Conservation (phyloP, 78 protist genomes). For the Pigoraptor vietnamica region DNA sequence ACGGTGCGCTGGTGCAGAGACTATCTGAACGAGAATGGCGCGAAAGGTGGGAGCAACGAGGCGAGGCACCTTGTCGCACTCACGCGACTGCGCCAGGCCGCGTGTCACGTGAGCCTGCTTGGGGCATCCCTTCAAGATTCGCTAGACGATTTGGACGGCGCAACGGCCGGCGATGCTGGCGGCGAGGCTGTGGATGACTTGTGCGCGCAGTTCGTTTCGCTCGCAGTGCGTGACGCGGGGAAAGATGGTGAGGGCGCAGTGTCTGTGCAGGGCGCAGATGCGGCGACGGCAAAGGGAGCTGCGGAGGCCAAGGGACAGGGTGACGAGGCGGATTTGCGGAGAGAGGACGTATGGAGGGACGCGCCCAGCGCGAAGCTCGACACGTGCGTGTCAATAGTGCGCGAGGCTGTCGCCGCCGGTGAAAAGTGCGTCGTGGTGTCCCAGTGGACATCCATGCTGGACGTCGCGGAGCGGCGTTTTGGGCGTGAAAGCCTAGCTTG, state of each 20-base stretch:
- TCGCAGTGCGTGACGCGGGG: background rate
- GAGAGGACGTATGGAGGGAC: background rate
- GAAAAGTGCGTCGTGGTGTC: background rate
- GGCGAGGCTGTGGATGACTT: background rate
- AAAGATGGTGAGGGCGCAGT: background rate
- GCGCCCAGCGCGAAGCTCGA: background rate
- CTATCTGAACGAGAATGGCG: background rate
- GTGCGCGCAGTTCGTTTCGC: background rate
- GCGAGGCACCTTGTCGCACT: background rate
- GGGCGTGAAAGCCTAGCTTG: background rate
- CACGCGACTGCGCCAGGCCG: background rate
- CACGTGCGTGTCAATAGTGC: background rate
- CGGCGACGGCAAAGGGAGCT: no score
- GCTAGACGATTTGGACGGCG: background rate
- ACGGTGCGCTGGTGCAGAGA: background rate
- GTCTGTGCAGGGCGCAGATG: background rate
- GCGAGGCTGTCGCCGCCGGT: background rate
- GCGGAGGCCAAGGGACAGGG: no score
- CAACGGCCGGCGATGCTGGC: no score
- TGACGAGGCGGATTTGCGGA: no score
- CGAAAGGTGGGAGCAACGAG: no score
- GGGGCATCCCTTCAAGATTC: background rate
- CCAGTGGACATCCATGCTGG: constrained; percentile 10
- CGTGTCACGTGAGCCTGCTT: background rate
- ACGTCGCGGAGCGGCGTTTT: background rate